phyloP scores from a whole-genome alignment of 2,329 filamentous ascomycete species.

The Alternaria postmessia region DNA sequence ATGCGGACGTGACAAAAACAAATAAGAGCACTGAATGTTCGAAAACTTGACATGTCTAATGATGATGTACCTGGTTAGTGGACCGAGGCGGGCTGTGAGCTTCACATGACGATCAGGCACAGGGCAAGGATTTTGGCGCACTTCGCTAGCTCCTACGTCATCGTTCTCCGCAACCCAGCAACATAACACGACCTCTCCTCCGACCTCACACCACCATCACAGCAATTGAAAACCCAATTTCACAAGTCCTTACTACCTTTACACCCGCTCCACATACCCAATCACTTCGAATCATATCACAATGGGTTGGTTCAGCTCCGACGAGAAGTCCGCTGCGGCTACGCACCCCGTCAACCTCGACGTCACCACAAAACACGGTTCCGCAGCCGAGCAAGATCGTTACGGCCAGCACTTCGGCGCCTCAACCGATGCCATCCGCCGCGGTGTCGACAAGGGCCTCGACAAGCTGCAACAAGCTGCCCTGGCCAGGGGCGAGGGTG shows the following conservation, averaged over 20 bases:
- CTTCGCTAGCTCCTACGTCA: conserved; percentile 16
- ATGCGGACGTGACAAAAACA: conserved; percentile 1
- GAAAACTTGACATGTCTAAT: not conserved
- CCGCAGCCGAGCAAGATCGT: conserved; percentile 45
- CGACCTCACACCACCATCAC: not conserved
- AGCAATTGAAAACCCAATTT: not conserved
- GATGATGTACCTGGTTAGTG: not conserved
- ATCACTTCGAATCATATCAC: conserved; percentile 13
- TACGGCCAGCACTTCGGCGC: conserved; percentile 40
- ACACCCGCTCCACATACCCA: not conserved
- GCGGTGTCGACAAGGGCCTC: conserved; percentile 31
- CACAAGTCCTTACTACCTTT: not conserved
- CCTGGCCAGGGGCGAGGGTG: conserved; percentile 23
- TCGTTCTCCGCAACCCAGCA: conserved; percentile 10
- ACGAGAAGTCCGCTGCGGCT: conserved; percentile 28
- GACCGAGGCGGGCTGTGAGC: not conserved
- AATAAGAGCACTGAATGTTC: not conserved
- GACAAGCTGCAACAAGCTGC: conserved; percentile 28
- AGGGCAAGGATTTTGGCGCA: conserved; percentile 14
- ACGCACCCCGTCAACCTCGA: conserved; percentile 34
- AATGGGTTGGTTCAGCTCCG: conserved; percentile 39
- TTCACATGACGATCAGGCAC: conserved; percentile 14
- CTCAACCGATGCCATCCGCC: conserved; percentile 28
- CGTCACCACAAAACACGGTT: conserved; percentile 35
- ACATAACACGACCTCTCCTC: conserved; percentile 12